Conservation (phyloP, 495 filamentous ascomycete genomes). For the Jackrogersella minutella region DNA sequence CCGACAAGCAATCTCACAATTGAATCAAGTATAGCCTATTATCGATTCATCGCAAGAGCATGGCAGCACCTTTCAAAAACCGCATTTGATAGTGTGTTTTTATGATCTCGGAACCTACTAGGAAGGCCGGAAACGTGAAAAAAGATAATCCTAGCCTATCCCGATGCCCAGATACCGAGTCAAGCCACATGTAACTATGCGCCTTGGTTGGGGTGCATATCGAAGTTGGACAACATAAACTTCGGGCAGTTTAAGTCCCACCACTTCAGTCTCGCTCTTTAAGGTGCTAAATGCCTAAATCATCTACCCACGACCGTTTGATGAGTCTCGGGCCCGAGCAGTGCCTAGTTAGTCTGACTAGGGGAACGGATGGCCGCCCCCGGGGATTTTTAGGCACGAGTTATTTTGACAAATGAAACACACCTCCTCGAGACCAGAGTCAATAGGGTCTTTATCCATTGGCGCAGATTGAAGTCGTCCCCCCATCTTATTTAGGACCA, state of each 20-base stretch:
- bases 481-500: background rate
- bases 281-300: slow-evolving; percentile 16
- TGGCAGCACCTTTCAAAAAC: slow-evolving; percentile 2
- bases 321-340: slow-evolving; percentile 18
- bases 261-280: slow-evolving; percentile 16
- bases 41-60: background rate
- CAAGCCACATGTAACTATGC: slow-evolving; percentile 6
- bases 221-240: slow-evolving; percentile 14
- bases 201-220: slow-evolving; percentile 22
- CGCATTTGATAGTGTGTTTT: background rate
- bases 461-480: background rate
- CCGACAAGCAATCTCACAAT: background rate
- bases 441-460: background rate
- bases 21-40: background rate
- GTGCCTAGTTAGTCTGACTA: background rate
- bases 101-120: background rate
- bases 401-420: background rate
- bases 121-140: slow-evolving; percentile 2
- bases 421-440: background rate
- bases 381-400: background rate
- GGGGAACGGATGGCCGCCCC: background rate
- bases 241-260: slow-evolving; percentile 11
- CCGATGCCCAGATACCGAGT: background rate
- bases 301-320: background rate
- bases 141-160: background rate